Evolutionary conservation across 2,329 filamentous ascomycete species (phyloP).

Genomic region (Chaetomium sp.): DNA sequence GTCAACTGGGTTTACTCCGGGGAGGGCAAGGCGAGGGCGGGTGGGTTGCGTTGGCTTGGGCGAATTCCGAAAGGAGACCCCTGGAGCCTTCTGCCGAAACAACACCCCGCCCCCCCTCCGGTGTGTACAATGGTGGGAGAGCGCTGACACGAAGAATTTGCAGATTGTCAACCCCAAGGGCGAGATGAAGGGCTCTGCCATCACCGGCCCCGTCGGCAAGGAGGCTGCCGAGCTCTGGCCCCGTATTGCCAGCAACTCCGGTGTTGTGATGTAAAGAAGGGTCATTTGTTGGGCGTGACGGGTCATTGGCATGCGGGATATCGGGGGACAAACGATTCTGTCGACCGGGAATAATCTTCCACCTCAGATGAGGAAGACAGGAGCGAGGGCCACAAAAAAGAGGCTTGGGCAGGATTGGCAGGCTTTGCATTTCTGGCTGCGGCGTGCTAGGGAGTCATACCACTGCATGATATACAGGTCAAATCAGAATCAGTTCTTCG

Average conservation of each 20-base stretch:
- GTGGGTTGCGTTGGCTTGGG: neutral
- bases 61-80: neutral
- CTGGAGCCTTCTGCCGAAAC: too few species aligned
- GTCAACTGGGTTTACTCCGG: neutral
- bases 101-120: too few species aligned
- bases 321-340: slow-evolving; percentile 25
- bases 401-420: slow-evolving; percentile 28
- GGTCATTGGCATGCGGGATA: slow-evolving; percentile 21
- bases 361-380: slow-evolving; percentile 19
- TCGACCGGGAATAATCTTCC: slow-evolving; percentile 22
- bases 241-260: slow-evolving; percentile 99
- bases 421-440: slow-evolving; percentile 31
- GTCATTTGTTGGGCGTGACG: slow-evolving; percentile 22
- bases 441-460: slow-evolving; percentile 32
- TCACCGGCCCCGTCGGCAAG: slow-evolving; percentile 98
- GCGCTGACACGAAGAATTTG: slow-evolving; percentile 31
- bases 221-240: slow-evolving; percentile 99
- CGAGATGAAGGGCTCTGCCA: slow-evolving; percentile 99
- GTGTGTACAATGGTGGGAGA: too few species aligned
- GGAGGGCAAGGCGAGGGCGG: neutral
- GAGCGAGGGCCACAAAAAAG: slow-evolving; percentile 19
- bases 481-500: slow-evolving; percentile 28
- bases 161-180: slow-evolving; percentile 99
- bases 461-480: slow-evolving; percentile 30
- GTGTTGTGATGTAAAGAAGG: slow-evolving; percentile 93